A percentile compares a stretch with the other conserved stretches of the same genome.
These are phyloP conservation scores for Hypericum androsaemum DNA, from an alignment of 345 rosid genomes.

Conservation along the genomic window DNA sequence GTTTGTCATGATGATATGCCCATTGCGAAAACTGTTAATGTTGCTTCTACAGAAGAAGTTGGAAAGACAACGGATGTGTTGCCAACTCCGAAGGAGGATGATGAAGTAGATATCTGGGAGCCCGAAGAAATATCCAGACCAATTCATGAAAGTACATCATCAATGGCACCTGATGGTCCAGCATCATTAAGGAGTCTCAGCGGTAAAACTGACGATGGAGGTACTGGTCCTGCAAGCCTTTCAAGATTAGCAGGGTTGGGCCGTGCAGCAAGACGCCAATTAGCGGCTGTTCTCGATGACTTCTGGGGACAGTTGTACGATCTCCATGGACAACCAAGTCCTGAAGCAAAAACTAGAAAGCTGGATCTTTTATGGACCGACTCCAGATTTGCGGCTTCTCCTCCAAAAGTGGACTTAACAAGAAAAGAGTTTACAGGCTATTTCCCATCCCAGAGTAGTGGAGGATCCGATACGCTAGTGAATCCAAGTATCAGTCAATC, in stretches of 20 bases:
- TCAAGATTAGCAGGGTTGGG: conserved; percentile 92
- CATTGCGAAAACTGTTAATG: conserved; percentile 28
- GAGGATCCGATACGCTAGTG: conserved; percentile 44
- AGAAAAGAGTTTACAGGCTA: conserved; percentile 42
- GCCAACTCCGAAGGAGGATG: conserved; percentile 47
- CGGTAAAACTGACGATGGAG: conserved; percentile 74
- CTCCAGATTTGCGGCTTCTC: conserved; percentile 29
- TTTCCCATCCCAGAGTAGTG: conserved; percentile 38
- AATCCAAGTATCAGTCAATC: conserved; percentile 45
- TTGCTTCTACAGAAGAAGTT: conserved; percentile 29
- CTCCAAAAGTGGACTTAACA: conserved; percentile 37
- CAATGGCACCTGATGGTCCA: conserved; percentile 57
- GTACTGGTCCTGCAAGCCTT: conserved; percentile 80
- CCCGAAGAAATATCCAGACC: conserved; percentile 50
- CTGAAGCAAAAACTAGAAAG: conserved; percentile 58
- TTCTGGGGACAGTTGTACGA: conserved; percentile 93
- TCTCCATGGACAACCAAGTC: conserved; percentile 59
- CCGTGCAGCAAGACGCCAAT: conserved; percentile 84
- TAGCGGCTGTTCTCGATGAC: conserved; percentile 65
- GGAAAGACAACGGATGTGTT: conserved; percentile 41
- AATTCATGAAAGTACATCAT: conserved; percentile 35
- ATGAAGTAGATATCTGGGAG: conserved; percentile 54
- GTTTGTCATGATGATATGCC: conserved; percentile 28
- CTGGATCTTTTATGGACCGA: conserved; percentile 49
- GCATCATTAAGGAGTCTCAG: conserved; percentile 74